Conservation (phyloP, 257 asterid genomes). For the Solanum piurae region DNA sequence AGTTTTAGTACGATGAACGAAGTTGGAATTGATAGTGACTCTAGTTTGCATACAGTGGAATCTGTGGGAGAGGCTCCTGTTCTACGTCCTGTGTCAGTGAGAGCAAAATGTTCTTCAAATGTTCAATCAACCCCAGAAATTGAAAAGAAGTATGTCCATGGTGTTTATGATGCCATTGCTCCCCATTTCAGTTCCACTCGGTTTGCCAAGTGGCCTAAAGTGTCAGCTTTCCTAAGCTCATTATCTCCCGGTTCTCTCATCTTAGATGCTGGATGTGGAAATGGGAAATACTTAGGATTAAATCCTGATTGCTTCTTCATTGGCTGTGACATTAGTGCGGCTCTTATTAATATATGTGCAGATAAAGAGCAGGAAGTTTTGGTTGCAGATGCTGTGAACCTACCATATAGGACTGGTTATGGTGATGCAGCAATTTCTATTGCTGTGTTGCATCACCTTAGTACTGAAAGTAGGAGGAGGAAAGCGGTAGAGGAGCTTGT, state of each 20-base stretch:
- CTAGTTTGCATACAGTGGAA: conserved; percentile 7
- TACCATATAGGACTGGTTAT: conserved; percentile 74
- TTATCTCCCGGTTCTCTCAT: conserved; percentile 69
- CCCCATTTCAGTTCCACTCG: conserved; percentile 98
- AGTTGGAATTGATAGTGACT: conserved; percentile 7
- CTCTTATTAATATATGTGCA: conserved; percentile 63
- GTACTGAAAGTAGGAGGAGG: conserved; percentile 78
- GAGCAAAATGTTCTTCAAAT: conserved; percentile 25
- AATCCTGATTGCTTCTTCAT: conserved; percentile 58
- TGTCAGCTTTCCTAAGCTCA: conserved; percentile 63
- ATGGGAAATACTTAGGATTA: conserved; percentile 85
- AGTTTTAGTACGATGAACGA: conserved; percentile 47
- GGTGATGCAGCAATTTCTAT: conserved; percentile 95
- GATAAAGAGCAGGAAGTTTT: conserved; percentile 82
- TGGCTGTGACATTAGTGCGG: conserved; percentile 85
- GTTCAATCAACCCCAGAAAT: conserved; percentile 79
- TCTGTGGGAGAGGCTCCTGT: conserved; percentile 22
- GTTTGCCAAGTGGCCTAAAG: conserved; percentile 98
- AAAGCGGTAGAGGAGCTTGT: conserved; percentile 82
- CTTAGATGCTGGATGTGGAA: conserved; percentile 92
- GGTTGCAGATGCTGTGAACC: conserved; percentile 93
- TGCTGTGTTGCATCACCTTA: conserved; percentile 91
- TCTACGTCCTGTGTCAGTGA: conserved; percentile 34
- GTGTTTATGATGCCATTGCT: conserved; percentile 94
- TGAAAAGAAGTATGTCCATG: conserved; percentile 88